A percentile compares a stretch with the other conserved stretches of the same genome.
These are phyloP conservation scores for Amanita pallidorosea DNA, from an alignment of 768 basidiomycete species.

Conservation along the genomic window DNA sequence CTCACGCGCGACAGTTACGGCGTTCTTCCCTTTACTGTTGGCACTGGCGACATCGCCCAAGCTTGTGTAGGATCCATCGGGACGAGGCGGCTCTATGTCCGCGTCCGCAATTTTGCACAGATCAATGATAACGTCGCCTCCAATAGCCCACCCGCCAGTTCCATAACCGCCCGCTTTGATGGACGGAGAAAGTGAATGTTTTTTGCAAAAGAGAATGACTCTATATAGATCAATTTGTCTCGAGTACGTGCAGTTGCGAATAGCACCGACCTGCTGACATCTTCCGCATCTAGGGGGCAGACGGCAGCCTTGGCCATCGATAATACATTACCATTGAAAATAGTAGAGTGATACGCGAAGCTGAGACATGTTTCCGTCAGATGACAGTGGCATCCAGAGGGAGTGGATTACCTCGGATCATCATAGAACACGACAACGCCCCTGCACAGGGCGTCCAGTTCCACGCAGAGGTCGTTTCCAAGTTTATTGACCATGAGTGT, in stretches of 20 bases:
- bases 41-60: conserved; percentile 42
- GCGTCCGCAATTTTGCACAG: conserved; percentile 57
- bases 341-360: conserved; percentile 35
- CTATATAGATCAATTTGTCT: conserved; percentile 27
- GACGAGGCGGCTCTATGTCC: conserved; percentile 51
- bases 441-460: conserved; percentile 33
- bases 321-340: conserved; percentile 75
- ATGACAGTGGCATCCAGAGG: background rate
- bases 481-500: conserved; percentile 7
- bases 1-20: conserved; percentile 6
- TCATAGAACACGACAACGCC: conserved; percentile 35
- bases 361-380: conserved; percentile 14
- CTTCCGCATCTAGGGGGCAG: conserved; percentile 67
- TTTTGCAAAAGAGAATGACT: conserved; percentile 62
- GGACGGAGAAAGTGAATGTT: conserved; percentile 60
- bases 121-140: conserved; percentile 81
- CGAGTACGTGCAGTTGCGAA: background rate
- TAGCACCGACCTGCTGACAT: conserved; percentile 66
- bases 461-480: conserved; percentile 26
- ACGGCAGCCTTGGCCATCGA: conserved; percentile 51
- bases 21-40: conserved; percentile 46
- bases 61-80: conserved; percentile 46
- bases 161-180: conserved; percentile 89
- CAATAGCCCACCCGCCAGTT: conserved; percentile 82
- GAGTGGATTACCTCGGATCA: conserved; percentile 24